Evolutionary conservation across 225 moss, liverwort and hornwort species (phyloP).

Genomic region (Bryoerythrophyllum caledonicum): DNA sequence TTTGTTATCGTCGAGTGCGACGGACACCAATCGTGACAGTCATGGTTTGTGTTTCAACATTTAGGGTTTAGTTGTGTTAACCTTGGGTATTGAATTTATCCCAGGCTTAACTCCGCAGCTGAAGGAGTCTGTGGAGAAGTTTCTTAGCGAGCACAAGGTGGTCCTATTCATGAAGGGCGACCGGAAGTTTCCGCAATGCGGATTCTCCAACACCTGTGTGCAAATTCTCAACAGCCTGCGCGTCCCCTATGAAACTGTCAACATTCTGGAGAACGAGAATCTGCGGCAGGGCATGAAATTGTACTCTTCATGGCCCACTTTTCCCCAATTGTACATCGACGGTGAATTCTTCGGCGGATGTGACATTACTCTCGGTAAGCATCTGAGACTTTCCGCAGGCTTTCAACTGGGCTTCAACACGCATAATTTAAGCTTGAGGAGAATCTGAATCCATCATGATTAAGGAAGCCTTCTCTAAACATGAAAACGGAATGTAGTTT

Average conservation of each 20-base stretch:
- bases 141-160: conserved; percentile 78
- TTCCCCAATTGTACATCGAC: conserved; percentile 93
- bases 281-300: conserved; percentile 89
- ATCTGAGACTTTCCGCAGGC: not conserved
- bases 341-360: conserved; percentile 96
- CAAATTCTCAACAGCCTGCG: conserved; percentile 76
- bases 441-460: not conserved
- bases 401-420: too few species aligned
- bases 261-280: conserved; percentile 82
- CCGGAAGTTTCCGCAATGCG: conserved; percentile 96
- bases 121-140: conserved; percentile 78
- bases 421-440: not conserved
- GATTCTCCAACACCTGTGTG: conserved; percentile 92
- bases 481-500: too few species aligned
- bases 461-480: not conserved
- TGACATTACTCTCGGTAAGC: conserved; percentile 82
- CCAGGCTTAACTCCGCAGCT: conserved; percentile 72
- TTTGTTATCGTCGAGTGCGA: too few species aligned
- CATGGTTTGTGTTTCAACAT: not conserved
- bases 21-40: too few species aligned
- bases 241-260: conserved; percentile 87
- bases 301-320: conserved; percentile 92
- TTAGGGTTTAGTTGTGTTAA: conserved; percentile 3
- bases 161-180: conserved; percentile 98
- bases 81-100: not conserved